Percentiles rank a stretch among this genome's conserved stretches.
These are phyloP conservation scores for Hemileia vastatrix DNA, from an alignment of 1,284 basidiomycete species.

Conservation along the genomic window DNA sequence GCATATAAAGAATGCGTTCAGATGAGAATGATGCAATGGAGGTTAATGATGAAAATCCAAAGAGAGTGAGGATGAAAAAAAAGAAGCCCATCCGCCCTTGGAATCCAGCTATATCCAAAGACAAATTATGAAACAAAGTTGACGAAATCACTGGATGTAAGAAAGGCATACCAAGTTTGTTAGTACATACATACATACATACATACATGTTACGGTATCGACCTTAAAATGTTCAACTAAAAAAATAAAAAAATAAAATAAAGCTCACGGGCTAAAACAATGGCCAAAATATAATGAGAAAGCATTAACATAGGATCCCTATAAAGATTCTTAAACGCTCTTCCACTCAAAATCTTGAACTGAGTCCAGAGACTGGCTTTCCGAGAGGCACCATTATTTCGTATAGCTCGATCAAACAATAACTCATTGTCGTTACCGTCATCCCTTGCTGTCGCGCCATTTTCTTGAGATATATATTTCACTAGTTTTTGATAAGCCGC, in stretches of 20 bases:
- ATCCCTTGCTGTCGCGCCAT: background rate
- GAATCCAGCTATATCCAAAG: constrained; percentile 76
- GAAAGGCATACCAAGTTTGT: constrained; percentile 58
- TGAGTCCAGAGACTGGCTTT: constrained; percentile 78
- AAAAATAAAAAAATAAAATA: background rate
- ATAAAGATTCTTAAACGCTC: constrained; percentile 91
- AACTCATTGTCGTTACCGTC: constrained; percentile 1
- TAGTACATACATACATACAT: constrained; percentile 73
- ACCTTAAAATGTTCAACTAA: background rate
- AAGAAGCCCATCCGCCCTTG: constrained; percentile 79
- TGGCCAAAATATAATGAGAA: constrained; percentile 77
- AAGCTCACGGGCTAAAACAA: constrained; percentile 65
- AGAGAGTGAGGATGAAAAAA: constrained; percentile 89
- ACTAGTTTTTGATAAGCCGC: constrained; percentile 57
- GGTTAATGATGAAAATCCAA: constrained; percentile 90
- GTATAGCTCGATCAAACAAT: background rate
- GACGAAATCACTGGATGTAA: constrained; percentile 27
- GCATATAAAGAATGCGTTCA: constrained; percentile 88
- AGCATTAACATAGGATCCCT: constrained; percentile 83
- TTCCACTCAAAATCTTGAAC: constrained; percentile 80
- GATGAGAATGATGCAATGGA: constrained; percentile 85
- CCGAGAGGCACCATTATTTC: constrained; percentile 17
- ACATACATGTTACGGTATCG: constrained; percentile 44
- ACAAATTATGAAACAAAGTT: constrained; percentile 18
- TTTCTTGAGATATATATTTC: constrained; percentile 54